These are phyloP conservation scores for Nyssa sinensis DNA, from an alignment of 148 eudicot genomes.

Conservation along the genomic window DNA sequence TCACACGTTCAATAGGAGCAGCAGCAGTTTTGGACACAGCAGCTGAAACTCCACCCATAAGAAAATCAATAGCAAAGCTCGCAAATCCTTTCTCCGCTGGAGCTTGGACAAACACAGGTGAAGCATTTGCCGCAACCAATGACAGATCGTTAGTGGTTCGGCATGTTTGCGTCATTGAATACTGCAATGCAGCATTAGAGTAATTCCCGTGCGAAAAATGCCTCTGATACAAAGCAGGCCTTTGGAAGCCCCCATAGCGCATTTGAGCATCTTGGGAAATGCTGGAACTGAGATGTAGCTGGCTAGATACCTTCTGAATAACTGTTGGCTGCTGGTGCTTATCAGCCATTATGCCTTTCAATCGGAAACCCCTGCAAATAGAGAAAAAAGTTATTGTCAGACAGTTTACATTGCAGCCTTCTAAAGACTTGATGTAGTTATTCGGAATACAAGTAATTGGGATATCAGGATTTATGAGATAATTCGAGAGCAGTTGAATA, in stretches of 20 bases:
- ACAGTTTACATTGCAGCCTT: neutral
- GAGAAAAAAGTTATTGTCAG: neutral
- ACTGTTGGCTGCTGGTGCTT: conserved; percentile 44
- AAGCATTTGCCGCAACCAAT: conserved; percentile 32
- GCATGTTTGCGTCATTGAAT: conserved; percentile 33
- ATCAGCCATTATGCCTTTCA: conserved; percentile 52
- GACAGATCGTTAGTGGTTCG: conserved; percentile 45
- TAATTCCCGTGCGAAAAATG: conserved; percentile 45
- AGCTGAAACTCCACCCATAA: conserved; percentile 91
- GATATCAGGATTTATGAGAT: neutral
- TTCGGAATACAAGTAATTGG: neutral
- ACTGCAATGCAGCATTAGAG: conserved; percentile 47
- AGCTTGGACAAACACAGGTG: conserved; percentile 64
- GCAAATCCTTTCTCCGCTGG: conserved; percentile 64
- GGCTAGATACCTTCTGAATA: conserved; percentile 44
- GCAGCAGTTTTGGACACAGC: conserved; percentile 89
- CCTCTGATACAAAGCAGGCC: conserved; percentile 41
- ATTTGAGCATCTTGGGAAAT: conserved; percentile 43
- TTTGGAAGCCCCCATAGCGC: conserved; percentile 42
- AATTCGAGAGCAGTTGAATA: neutral
- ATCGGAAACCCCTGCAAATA: conserved; percentile 28
- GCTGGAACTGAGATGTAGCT: conserved; percentile 40
- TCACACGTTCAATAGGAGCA: conserved; percentile 87
- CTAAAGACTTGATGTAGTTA: too few species aligned
- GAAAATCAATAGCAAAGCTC: conserved; percentile 64